These are phyloP conservation scores for Erodium maritimum DNA, from an alignment of 345 rosid species.

Conservation along the genomic window DNA sequence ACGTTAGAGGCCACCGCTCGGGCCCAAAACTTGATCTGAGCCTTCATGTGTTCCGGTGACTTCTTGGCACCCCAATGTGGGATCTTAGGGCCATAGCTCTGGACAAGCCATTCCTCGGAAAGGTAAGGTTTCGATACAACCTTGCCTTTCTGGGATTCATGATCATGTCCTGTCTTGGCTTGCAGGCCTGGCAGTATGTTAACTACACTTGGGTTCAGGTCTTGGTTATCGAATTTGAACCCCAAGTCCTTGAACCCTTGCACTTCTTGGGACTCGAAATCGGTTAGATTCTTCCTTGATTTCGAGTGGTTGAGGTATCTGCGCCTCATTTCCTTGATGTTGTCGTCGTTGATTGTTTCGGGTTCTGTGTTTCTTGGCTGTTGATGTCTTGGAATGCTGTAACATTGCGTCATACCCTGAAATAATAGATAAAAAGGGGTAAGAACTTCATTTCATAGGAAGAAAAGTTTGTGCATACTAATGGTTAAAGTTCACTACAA, in stretches of 20 bases:
- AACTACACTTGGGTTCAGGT: slow-evolving; percentile 17
- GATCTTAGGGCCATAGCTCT: slow-evolving; percentile 17
- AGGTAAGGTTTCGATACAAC: slow-evolving; percentile 21
- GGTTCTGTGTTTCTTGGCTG: background rate
- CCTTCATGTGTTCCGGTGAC: slow-evolving; percentile 42
- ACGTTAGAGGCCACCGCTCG: slow-evolving; percentile 63
- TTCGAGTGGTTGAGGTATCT: slow-evolving; percentile 10
- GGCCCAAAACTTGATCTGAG: slow-evolving; percentile 64
- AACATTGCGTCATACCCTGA: too few relatives aligned
- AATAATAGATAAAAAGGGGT: too few relatives aligned
- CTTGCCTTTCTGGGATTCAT: slow-evolving; percentile 4
- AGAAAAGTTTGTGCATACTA: too few relatives aligned
- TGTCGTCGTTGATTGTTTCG: slow-evolving; percentile 1
- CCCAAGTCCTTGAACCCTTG: slow-evolving; percentile 40
- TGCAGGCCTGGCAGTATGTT: slow-evolving; percentile 27
- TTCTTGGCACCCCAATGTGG: slow-evolving; percentile 31
- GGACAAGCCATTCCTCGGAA: slow-evolving; percentile 24
- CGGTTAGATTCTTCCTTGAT: slow-evolving; percentile 28
- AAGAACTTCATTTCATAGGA: too few relatives aligned
- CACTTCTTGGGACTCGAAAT: slow-evolving; percentile 35
- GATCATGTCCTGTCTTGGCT: slow-evolving; percentile 8
- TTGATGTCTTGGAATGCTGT: too few relatives aligned
- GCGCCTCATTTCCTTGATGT: slow-evolving; percentile 15
- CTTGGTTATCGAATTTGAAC: slow-evolving; percentile 27
- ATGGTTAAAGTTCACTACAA: too few relatives aligned